Base-by-base conservation (phyloP, 345 rosid species). In the Sonneratia caseolaris region DNA sequence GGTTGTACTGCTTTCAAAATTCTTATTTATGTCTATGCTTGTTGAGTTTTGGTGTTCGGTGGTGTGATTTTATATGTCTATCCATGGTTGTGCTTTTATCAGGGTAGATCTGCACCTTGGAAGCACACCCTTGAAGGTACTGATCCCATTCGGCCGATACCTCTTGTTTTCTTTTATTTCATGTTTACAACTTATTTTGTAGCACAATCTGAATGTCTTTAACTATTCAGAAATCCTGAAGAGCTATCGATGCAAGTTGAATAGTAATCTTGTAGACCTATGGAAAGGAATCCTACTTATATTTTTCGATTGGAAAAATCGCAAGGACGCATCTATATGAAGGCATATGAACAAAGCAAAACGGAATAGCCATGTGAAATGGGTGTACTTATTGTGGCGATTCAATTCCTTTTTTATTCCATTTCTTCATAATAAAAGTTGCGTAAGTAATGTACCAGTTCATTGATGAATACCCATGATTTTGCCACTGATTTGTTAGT, bases 101-200 rank as follows among this genome's bases (percentile, higher is more conserved):
- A 91, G 98, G 97, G 98, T 67, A 82, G 84, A 32, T 87, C 97
- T 45, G 98, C 97, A 0, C 96, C 97, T 75, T 94, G 97, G 98
- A 89, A 85, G 85, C 98, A 94, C 70, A 91, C 96, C 3, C 80
- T 94, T 61, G 98, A 94, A 88, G 98, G 97, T 89, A 64, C 0
- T 42, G 10, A 42, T 42, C 45, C 10, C 11, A 4, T 22, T 19
- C 69, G 7, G 48, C 24, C 19, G 5, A 37, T 66, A 24, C n/a
- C 42, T 40, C 27, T 16, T 14, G 8, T 14, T 66, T 43, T 18
- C 12, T 27, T 27, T 27, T 27, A 37, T 40, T 43, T 43, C 48
- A 48, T 38, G 18, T 37, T 37, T 40, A 13, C 7, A 38, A 37
- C 24, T 45, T 45, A 45, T 66, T 37, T 64, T 40, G 37, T 15